Evolutionary conservation across 768 basidiomycete species (phyloP), one percentile per base, ranked within the genome.

Genomic region (Leccinum subgranulosum): DNA sequence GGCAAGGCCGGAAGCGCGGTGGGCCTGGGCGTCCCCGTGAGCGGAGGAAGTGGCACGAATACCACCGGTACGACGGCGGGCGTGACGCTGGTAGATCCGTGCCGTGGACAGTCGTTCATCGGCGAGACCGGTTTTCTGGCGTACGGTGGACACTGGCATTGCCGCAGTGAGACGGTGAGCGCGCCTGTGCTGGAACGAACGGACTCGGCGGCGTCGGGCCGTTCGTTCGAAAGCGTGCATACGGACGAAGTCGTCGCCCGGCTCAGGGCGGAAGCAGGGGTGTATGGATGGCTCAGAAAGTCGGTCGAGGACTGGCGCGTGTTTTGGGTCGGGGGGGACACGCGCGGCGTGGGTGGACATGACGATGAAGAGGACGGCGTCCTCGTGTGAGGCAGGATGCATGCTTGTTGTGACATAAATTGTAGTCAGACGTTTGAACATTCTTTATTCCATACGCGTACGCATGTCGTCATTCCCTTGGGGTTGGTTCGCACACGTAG

Each of bases 231-330:
- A 53, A 86, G 80, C 54, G 69, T 81, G 60, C 84, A 80, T 29
- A 77, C 84, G 2, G 77, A 82, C 23, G 86, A 84, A 49, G 64
- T 84, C 8, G 56, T 71, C 1, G 75, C 73, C 27, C 69, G 74
- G 63, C 66, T 84, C 67, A 78, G 76, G 64, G 73, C 71, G 21
- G 83, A 85, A 56, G 78, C 86, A 56, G 91, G 91, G 6, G 72
- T 88, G 6, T 94, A 93, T 68, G 90, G 82, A 0, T 92, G 91
- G 90, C 79, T 84, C 72, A 74, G 83, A 63, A 90, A 86, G 65
- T 90, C 86, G 15, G 60, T 76, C 4, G 82, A 84, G 54, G 91
- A 94, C 65, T 94, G 85, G 81, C 77, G 91, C 21, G 81, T 93
- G 12, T 85, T 93, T 66, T 94, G 91, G 91, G 73, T 92, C 10